Evolutionary conservation across 306 rosid genomes (phyloP).

Genomic region (Sophora flavescens): DNA sequence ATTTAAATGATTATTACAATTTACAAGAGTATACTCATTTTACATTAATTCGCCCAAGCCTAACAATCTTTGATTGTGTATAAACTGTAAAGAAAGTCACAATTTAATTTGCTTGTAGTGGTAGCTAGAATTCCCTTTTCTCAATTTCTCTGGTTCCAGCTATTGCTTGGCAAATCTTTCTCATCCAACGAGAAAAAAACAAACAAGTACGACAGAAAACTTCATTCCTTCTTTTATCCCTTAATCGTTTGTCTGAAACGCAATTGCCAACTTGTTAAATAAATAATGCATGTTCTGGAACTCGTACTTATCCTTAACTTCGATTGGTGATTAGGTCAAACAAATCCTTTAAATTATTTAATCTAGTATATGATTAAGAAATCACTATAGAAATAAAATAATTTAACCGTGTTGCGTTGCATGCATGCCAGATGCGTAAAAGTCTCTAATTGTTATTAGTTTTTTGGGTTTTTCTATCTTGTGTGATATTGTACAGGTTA

Average conservation of each 20-base stretch:
- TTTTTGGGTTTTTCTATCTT: not conserved
- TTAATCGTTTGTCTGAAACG: not conserved
- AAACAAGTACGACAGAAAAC: not conserved
- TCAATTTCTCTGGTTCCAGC: not conserved
- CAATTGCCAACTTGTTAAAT: conserved; percentile 22
- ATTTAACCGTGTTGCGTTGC: conserved; percentile 33
- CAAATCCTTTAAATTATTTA: conserved; percentile 4
- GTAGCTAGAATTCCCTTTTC: not conserved
- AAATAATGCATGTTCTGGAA: conserved; percentile 38
- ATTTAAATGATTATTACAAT: not conserved
- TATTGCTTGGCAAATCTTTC: not conserved
- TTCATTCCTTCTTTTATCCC: not conserved
- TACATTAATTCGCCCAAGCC: conserved; percentile 6
- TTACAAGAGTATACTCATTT: not conserved
- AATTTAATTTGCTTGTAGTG: not conserved
- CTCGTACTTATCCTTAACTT: conserved; percentile 16
- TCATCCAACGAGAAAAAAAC: conserved; percentile 31
- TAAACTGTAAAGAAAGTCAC: not conserved
- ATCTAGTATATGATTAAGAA: not conserved
- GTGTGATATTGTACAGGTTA: too few species aligned
- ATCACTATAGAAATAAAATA: not conserved
- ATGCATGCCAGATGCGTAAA: not conserved
- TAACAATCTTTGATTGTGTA: conserved; percentile 2
- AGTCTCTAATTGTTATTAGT: not conserved
- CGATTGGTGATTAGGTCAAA: conserved; percentile 2